Conservation (phyloP, 2,329 filamentous ascomycete genomes). For the Pseudogymnoascus sp. region DNA sequence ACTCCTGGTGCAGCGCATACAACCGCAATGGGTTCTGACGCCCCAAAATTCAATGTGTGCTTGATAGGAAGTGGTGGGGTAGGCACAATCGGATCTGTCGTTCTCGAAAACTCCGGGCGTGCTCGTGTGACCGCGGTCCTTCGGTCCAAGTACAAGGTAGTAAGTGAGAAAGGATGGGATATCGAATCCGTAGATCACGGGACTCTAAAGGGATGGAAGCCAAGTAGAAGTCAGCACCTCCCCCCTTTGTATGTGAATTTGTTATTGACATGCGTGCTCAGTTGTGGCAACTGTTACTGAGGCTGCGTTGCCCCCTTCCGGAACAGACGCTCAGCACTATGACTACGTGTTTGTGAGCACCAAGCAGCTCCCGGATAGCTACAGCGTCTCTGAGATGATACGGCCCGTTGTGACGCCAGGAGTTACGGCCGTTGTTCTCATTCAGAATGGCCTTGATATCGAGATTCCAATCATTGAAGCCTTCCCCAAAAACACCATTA, state of each 20-base stretch:
- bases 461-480: constrained; percentile 20
- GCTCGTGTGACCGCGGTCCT: constrained; percentile 20
- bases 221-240: constrained; percentile 15
- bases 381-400: constrained; percentile 23
- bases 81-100: constrained; percentile 22
- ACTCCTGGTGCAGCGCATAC: neutral
- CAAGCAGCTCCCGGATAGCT: constrained; percentile 26
- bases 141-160: constrained; percentile 21
- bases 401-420: constrained; percentile 21
- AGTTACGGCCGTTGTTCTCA: constrained; percentile 23
- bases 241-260: neutral
- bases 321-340: constrained; percentile 14
- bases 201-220: constrained; percentile 18
- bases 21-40: neutral
- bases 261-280: neutral
- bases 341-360: constrained; percentile 26
- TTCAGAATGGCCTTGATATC: constrained; percentile 27
- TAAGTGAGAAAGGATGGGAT: constrained; percentile 19
- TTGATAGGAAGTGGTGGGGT: constrained; percentile 22
- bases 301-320: neutral
- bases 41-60: constrained; percentile 16
- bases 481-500: constrained; percentile 19
- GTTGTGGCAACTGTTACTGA: constrained; percentile 3
- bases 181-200: constrained; percentile 22
- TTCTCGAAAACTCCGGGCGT: constrained; percentile 18